phyloP scores from a whole-genome alignment of 2,329 filamentous ascomycete genomes.

The Fusarium beomiforme region DNA sequence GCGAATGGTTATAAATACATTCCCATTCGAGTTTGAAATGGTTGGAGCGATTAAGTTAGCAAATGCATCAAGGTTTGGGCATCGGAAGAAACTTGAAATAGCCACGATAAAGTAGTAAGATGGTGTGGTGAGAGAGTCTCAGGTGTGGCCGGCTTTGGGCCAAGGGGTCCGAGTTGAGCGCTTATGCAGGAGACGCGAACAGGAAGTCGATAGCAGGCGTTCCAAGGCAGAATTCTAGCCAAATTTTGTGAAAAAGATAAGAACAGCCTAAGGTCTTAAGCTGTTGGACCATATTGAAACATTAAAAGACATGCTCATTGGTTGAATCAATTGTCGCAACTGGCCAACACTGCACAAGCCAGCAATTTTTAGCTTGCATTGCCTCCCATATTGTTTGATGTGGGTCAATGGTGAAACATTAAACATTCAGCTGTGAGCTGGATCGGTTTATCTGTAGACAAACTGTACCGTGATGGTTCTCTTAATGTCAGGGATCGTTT shows the following conservation, averaged over 20 bases:
- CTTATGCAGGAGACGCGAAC: neutral
- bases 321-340: neutral
- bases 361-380: neutral
- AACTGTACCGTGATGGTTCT: neutral
- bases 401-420: neutral
- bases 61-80: too few species aligned
- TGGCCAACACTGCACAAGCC: neutral
- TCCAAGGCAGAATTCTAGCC: neutral
- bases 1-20: neutral
- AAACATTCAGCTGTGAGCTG: neutral
- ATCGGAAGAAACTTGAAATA: neutral
- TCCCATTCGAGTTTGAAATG: rapidly evolving
- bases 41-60: neutral
- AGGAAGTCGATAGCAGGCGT: neutral
- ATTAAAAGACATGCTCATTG: neutral
- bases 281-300: neutral
- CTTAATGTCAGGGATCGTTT: neutral
- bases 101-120: neutral
- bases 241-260: neutral
- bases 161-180: neutral
- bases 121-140: neutral
- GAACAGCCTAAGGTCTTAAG: neutral
- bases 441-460: too few species aligned
- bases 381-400: neutral
- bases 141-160: neutral